Evolutionary conservation across 2,329 filamentous ascomycete species (phyloP).

Genomic region (Epichloe sylvatica): DNA sequence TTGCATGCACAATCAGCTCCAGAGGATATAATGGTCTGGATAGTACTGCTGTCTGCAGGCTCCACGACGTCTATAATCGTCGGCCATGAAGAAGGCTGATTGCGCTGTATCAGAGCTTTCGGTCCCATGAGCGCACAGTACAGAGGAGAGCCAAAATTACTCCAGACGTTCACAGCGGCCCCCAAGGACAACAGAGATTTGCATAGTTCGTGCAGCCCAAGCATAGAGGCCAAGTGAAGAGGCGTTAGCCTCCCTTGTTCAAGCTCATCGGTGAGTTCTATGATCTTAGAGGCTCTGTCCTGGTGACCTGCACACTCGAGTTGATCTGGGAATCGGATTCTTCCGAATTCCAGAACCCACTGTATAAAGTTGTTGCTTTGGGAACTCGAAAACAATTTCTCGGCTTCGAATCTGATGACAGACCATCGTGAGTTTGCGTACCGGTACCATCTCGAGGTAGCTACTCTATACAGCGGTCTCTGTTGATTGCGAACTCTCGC

Average conservation of each 20-base stretch:
- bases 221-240: constrained; percentile 21
- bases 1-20: neutral
- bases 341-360: constrained; percentile 23
- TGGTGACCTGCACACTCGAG: constrained; percentile 8
- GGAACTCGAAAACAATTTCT: constrained; percentile 14
- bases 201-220: constrained; percentile 19
- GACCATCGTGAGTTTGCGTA: constrained; percentile 17
- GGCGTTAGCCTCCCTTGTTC: constrained; percentile 16
- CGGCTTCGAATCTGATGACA: constrained; percentile 13
- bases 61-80: neutral
- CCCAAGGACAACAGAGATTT: constrained; percentile 12
- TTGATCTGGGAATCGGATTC: constrained; percentile 15
- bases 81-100: constrained; percentile 8
- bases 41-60: neutral
- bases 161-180: constrained; percentile 10
- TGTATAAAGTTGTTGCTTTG: constrained; percentile 20
- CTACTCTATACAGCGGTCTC: constrained; percentile 10
- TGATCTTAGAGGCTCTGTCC: constrained; percentile 8
- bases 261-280: constrained; percentile 18
- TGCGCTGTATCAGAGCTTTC: constrained; percentile 10
- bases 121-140: constrained; percentile 22
- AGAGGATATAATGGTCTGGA: neutral
- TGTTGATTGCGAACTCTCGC: constrained; percentile 9
- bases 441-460: constrained; percentile 15
- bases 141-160: constrained; percentile 18